Evolutionary conservation across 768 basidiomycete species (phyloP).

Genomic region (Kwoniella bestiolae): DNA sequence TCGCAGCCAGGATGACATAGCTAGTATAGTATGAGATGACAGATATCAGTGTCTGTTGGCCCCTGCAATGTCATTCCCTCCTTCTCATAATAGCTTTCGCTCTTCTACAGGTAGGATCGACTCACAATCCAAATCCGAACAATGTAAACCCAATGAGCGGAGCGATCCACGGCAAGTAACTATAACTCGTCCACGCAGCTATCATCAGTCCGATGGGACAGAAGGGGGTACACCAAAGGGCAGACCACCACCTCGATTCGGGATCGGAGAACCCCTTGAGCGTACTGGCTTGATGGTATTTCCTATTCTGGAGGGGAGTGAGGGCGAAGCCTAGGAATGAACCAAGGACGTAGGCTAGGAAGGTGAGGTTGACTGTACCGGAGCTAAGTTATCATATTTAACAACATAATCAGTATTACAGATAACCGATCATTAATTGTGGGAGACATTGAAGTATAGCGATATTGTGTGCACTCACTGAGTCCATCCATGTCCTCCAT

Average conservation of each 20-base stretch:
- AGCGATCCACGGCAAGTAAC: conserved; percentile 35
- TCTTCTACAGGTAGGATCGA: neutral
- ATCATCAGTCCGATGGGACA: conserved; percentile 44
- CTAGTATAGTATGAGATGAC: neutral
- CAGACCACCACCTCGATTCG: conserved; percentile 47
- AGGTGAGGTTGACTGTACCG: conserved; percentile 46
- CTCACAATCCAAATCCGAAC: conserved; percentile 47
- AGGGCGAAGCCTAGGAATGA: conserved; percentile 39
- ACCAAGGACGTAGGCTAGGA: conserved; percentile 43
- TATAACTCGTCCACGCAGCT: conserved; percentile 45
- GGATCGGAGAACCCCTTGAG: conserved; percentile 30
- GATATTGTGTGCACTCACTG: conserved; percentile 23
- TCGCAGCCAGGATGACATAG: conserved; percentile 42
- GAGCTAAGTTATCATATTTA: conserved; percentile 36
- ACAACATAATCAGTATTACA: no score
- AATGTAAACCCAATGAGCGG: conserved; percentile 46
- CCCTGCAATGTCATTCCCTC: no score
- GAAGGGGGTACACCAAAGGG: conserved; percentile 40
- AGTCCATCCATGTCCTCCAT: conserved; percentile 46
- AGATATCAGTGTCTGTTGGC: neutral
- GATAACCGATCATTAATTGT: no score
- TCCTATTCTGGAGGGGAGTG: conserved; percentile 39
- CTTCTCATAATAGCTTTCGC: neutral
- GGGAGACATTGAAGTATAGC: neutral
- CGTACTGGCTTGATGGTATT: conserved; percentile 27